phyloP scores from a whole-genome alignment of 1,284 basidiomycete species.

The Singerocomus inundabilis region DNA sequence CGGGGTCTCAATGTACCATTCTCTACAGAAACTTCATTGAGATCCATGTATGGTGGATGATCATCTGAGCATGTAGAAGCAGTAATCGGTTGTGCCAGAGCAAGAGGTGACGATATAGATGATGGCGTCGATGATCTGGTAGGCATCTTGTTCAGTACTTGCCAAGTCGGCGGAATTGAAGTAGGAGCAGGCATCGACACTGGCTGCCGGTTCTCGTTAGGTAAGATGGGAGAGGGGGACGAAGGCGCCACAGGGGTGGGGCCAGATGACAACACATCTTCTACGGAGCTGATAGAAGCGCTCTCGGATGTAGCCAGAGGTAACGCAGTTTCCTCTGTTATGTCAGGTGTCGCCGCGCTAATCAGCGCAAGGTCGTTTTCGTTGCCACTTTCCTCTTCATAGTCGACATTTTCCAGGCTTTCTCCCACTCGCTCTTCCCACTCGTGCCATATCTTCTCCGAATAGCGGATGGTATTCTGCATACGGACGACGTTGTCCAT shows the following conservation, averaged over 20 bases:
- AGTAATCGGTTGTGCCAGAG: constrained; percentile 75
- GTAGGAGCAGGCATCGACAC: constrained; percentile 27
- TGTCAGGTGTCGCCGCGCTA: constrained; percentile 32
- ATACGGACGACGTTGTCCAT: constrained; percentile 93
- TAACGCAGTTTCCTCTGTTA: constrained; percentile 5
- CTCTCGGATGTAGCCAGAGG: constrained; percentile 41
- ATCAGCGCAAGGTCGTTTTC: constrained; percentile 39
- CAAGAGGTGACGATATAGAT: constrained; percentile 79
- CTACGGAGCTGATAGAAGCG: constrained; percentile 32
- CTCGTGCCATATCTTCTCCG: constrained; percentile 95
- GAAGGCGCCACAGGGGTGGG: constrained; percentile 68
- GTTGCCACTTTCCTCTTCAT: constrained; percentile 45
- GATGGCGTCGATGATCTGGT: constrained; percentile 82
- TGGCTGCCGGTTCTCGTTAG: constrained; percentile 24
- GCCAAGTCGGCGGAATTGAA: constrained; percentile 39
- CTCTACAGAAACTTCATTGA: constrained; percentile 48
- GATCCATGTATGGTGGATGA: constrained; percentile 57
- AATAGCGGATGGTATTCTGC: constrained; percentile 97
- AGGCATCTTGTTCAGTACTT: constrained; percentile 52
- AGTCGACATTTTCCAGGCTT: constrained; percentile 55
- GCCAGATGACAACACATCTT: constrained; percentile 47
- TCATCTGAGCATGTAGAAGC: constrained; percentile 61
- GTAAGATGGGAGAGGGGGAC: constrained; percentile 51
- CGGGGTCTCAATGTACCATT: constrained; percentile 50
- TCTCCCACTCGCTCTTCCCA: constrained; percentile 90